These are phyloP conservation scores for Domatiomyces catenatus DNA, from an alignment of 2,329 filamentous ascomycete genomes.

Conservation along the genomic window DNA sequence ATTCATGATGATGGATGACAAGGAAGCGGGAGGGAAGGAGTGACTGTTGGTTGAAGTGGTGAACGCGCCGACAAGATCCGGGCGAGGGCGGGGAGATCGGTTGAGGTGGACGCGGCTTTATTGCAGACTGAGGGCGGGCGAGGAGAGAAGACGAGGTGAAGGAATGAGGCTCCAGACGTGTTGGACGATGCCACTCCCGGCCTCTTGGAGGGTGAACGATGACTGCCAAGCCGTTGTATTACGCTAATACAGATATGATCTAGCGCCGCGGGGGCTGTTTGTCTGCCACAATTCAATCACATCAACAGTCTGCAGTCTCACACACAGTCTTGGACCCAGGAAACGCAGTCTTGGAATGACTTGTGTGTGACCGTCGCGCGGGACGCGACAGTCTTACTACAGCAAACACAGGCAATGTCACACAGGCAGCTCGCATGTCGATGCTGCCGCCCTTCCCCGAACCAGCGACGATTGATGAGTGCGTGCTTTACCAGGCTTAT, in stretches of 20 bases:
- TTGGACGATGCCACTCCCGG: neutral
- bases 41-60: neutral
- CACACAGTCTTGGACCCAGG: neutral
- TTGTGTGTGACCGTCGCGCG: neutral
- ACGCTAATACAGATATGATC: neutral
- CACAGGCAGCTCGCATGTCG: neutral
- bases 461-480: neutral
- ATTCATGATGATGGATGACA: slow-evolving; percentile 28
- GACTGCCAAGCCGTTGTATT: neutral
- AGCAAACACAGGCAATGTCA: neutral
- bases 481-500: neutral
- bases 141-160: neutral
- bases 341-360: neutral
- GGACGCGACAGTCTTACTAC: neutral
- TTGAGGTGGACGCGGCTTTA: neutral
- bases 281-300: neutral
- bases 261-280: neutral
- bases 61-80: neutral
- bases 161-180: neutral
- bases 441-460: neutral
- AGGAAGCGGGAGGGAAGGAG: neutral
- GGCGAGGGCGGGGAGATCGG: neutral
- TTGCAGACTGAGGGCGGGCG: neutral
- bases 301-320: too few relatives aligned
- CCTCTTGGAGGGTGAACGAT: neutral